Evolutionary conservation across 2,329 filamentous ascomycete genomes (phyloP).

Genomic region (Dactylellina sp.): DNA sequence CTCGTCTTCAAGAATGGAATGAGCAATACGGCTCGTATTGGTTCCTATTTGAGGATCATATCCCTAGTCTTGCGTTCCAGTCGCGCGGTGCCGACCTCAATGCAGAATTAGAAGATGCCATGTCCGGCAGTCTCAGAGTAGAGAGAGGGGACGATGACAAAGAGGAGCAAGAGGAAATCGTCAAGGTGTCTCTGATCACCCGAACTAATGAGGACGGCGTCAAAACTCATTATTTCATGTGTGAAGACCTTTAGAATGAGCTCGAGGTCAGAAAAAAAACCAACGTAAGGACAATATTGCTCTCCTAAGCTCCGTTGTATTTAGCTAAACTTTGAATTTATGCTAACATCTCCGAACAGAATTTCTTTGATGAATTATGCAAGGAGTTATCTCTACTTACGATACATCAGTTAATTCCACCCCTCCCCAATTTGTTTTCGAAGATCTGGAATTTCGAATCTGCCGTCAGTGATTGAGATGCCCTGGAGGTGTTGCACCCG

Average conservation of each 20-base stretch:
- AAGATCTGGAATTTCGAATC: constrained; percentile 5
- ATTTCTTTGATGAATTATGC: too few species aligned
- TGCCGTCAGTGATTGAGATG: too few species aligned
- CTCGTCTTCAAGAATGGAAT: constrained; percentile 14
- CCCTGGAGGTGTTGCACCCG: too few species aligned
- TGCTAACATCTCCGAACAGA: too few species aligned
- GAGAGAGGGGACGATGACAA: constrained; percentile 37
- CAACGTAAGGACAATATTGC: too few species aligned
- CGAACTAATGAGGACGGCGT: constrained; percentile 2
- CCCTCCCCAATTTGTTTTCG: neutral
- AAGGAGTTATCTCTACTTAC: too few species aligned
- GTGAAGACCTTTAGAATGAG: constrained; percentile 16
- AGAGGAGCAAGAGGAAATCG: constrained; percentile 16
- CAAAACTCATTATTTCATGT: constrained; percentile 9
- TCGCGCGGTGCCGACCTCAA: constrained; percentile 15
- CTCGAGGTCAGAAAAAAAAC: too few species aligned
- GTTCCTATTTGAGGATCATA: constrained; percentile 5
- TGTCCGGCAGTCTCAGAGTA: constrained; percentile 25
- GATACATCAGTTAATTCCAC: too few species aligned
- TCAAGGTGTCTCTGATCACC: constrained; percentile 33
- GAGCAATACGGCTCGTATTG: constrained; percentile 1
- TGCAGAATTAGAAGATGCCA: constrained; percentile 9
- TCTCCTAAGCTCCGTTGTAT: too few species aligned
- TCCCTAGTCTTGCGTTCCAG: neutral
- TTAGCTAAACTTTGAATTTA: too few species aligned